Conservation (phyloP, 176 grass and related monocot species). For the Paspalum vaginatum region DNA sequence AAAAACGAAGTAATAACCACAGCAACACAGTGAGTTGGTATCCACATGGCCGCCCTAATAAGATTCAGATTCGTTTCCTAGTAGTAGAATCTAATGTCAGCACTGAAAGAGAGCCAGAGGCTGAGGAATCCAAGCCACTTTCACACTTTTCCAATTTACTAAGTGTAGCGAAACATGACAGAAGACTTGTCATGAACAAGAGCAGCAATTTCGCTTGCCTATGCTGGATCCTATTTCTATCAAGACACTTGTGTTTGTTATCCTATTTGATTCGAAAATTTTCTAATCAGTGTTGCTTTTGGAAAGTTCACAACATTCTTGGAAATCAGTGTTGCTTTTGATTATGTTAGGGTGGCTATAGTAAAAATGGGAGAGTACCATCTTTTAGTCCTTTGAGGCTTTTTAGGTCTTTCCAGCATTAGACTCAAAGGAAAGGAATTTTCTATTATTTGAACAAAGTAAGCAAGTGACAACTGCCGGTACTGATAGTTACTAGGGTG, state of each 20-base stretch:
- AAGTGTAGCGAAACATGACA: neutral
- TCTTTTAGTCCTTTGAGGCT: no score
- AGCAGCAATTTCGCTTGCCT: neutral
- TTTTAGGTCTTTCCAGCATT: no score
- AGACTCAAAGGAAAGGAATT: no score
- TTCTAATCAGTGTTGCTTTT: neutral
- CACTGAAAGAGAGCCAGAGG: neutral
- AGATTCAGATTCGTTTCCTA: neutral
- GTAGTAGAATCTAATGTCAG: conserved; percentile 4
- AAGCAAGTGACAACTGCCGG: no score
- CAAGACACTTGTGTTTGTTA: neutral
- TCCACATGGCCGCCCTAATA: neutral
- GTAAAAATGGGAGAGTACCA: neutral
- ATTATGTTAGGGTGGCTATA: neutral
- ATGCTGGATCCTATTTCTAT: neutral
- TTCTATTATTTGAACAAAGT: no score
- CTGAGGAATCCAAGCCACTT: neutral
- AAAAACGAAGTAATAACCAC: neutral
- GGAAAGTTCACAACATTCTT: neutral
- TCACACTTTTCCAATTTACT: neutral
- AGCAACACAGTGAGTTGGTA: neutral
- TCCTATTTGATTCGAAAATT: neutral
- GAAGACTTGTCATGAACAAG: neutral
- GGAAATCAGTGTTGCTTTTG: neutral
- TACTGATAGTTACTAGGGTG: no score